A percentile compares a stretch with the other conserved stretches of the same genome.
These are phyloP conservation scores for Hypoxylon sp. DNA, from an alignment of 2,329 filamentous ascomycete genomes.

Conservation along the genomic window DNA sequence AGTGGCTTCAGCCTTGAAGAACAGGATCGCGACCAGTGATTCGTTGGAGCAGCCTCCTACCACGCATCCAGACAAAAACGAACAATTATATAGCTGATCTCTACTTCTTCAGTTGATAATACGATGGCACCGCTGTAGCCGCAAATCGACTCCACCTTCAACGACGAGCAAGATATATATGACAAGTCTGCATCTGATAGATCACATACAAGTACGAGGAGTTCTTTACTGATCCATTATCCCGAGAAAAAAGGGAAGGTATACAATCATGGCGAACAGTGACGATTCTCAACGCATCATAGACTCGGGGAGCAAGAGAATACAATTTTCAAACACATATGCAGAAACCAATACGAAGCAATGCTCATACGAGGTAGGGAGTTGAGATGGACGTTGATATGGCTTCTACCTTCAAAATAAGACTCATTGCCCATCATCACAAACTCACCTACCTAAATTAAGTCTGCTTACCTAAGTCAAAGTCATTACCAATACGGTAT, in stretches of 20 bases:
- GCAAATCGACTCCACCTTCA: neutral
- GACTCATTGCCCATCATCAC: neutral
- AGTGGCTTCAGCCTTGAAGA: neutral
- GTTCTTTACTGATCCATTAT: neutral
- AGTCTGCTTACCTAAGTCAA: neutral
- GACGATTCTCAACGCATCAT: neutral
- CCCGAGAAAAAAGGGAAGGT: neutral
- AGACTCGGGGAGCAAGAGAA: neutral
- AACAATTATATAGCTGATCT: neutral
- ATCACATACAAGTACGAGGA: neutral
- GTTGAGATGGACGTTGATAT: neutral
- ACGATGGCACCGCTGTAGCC: neutral
- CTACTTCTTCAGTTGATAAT: neutral
- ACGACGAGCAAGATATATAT: neutral
- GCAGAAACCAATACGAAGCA: neutral
- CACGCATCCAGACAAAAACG: neutral
- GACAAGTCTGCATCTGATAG: neutral
- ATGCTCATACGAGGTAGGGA: neutral
- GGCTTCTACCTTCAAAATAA: neutral
- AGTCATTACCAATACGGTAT: neutral
- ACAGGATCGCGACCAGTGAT: neutral
- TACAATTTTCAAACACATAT: neutral
- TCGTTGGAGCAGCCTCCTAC: neutral
- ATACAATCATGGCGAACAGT: neutral
- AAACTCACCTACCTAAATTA: neutral